Base-by-base conservation (phyloP, 495 filamentous ascomycete genomes). In the Aspergillus wentii region DNA sequence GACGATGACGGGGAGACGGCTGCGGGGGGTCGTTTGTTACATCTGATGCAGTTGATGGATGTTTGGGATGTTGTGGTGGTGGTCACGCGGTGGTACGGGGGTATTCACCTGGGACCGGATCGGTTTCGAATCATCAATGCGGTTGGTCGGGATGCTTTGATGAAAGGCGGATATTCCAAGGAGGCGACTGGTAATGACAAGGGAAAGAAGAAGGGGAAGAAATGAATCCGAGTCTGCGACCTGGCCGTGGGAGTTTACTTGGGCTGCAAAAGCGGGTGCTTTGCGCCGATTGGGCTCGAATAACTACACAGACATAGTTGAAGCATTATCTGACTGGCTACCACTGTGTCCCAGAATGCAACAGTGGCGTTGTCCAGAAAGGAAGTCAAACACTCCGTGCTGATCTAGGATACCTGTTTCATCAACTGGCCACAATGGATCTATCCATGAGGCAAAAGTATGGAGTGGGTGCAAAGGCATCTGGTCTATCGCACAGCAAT, bases 1-100 rank as follows among this genome's bases (percentile, higher is more conserved):
- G 83, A 98, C 49, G 92, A 97, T 56, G 92, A 98, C 54, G 92
- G 92, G 8, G 92, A 98, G 69, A 86, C 83, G n/a, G 92, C 92
- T 16, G 92, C 92, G 4, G 92, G 92, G 1, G 79, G 83, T 0
- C 75, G 92, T 17, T 51, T 97, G 50, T 66, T 95, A 27, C 86
- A 94, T 66, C 64, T 98, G 31, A 80, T 98, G 80, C 86, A 95
- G 69, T 55, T 91, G 48, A 97, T 96, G 89, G 85, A 88, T 59
- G 76, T 94, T 7, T 94, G 87, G 86, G 78, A 92, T 59, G 78
- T 83, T 6, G 79, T 96, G 57, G 88, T 97, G 1, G 84, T 98
- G n/a, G 92, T 98, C 13, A 88, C 84, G 23, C 62, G 92, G 35
- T 98, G 92, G 92, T 97, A 94, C 65, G 92, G 92, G 0, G 92